A percentile compares a stretch with the other conserved stretches of the same genome.
These are phyloP conservation scores for Fistulinella prunicolor DNA, from an alignment of 768 basidiomycete genomes.

Conservation along the genomic window DNA sequence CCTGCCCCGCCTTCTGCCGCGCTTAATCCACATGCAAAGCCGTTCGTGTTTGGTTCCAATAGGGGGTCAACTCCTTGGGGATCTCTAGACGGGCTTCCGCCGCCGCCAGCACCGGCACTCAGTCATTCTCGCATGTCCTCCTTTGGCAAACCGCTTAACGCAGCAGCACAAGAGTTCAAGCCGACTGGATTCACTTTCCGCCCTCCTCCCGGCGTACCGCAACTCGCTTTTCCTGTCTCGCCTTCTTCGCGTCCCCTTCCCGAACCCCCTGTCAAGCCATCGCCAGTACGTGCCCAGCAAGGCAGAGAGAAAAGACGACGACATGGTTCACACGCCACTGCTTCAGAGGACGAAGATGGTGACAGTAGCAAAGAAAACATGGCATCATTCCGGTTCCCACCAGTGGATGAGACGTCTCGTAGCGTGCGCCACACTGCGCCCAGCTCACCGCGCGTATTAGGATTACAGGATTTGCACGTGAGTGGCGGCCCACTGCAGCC, in stretches of 20 bases:
- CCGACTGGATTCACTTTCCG: slow-evolving; percentile 75
- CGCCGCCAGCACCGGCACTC: slow-evolving; percentile 37
- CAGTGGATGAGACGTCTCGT: slow-evolving; percentile 46
- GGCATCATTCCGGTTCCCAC: slow-evolving; percentile 76
- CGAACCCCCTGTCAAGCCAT: slow-evolving; percentile 29
- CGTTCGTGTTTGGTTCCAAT: slow-evolving; percentile 70
- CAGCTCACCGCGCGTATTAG: slow-evolving; percentile 34
- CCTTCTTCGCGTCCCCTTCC: slow-evolving; percentile 40
- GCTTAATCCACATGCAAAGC: slow-evolving; percentile 79
- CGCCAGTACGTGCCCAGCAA: slow-evolving; percentile 40
- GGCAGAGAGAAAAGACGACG: slow-evolving; percentile 81
- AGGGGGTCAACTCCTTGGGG: slow-evolving; percentile 36
- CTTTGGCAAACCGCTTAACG: slow-evolving; percentile 70
- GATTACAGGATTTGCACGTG: slow-evolving; percentile 19
- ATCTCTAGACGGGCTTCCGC: slow-evolving; percentile 26
- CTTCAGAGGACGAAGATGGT: slow-evolving; percentile 36
- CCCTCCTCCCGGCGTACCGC: slow-evolving; percentile 64
- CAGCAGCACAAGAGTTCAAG: slow-evolving; percentile 78
- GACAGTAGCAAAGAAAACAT: slow-evolving; percentile 60
- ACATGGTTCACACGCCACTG: slow-evolving; percentile 41
- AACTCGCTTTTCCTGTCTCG: slow-evolving; percentile 40
- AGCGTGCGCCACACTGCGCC: slow-evolving; percentile 48
- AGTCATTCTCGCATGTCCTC: slow-evolving; percentile 42
- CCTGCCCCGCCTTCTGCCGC: slow-evolving; percentile 24
- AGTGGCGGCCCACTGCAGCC: slow-evolving; percentile 33